Base-by-base conservation (phyloP, 1,284 basidiomycete species). In the Inonotus obliquus region DNA sequence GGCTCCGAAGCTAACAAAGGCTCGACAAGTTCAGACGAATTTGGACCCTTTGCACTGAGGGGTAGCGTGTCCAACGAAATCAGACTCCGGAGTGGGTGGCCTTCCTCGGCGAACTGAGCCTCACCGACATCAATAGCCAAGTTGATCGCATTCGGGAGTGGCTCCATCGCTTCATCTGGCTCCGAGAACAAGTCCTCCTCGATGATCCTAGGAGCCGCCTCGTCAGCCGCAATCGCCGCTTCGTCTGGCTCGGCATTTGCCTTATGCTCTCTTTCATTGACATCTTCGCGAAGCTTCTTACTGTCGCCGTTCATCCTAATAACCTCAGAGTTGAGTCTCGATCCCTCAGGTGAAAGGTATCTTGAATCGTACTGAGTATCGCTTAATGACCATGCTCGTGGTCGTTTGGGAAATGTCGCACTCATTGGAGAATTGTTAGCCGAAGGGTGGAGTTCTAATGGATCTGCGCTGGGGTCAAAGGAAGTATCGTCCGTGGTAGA, bases 111-210 rank as follows among this genome's bases (percentile, higher is more conserved):
- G 52, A 62, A 62, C 27, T 27, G 56, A 11, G 57, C 35, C 11
- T 35, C 56, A 25, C 19, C 44, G 11, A 2, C 17, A n/a, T 35
- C 27, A 19, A 37, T 17, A 3, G 25, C 51, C 5, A 27, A 27
- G 17, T 57, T 27, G 13, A 41, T 44, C 38, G 13, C n/a, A 17
- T 45, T 25, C 37, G 25, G 35, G 13, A 49, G 9, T 7, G 14
- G 25, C 21, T 32, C 51, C 29, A 32, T 54, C 7, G 9, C 17
- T n/a, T 61, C 59, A 1, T 61, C 53, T 27, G 38, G 32, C 29
- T 61, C 59, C n/a, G 59, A 61, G 59, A 61, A 61, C 29, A 61
- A 35, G 32, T 56, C 59, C 10, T 61, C 59, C 53, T 55, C 59
- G 19, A 61, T 61, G 23, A 37, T 41, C 10, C 29, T 52, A 11